Evolutionary conservation across 2,329 filamentous ascomycete genomes (phyloP), one percentile per base, ranked within the genome.

Genomic region (Chaetoscypha palmicola): DNA sequence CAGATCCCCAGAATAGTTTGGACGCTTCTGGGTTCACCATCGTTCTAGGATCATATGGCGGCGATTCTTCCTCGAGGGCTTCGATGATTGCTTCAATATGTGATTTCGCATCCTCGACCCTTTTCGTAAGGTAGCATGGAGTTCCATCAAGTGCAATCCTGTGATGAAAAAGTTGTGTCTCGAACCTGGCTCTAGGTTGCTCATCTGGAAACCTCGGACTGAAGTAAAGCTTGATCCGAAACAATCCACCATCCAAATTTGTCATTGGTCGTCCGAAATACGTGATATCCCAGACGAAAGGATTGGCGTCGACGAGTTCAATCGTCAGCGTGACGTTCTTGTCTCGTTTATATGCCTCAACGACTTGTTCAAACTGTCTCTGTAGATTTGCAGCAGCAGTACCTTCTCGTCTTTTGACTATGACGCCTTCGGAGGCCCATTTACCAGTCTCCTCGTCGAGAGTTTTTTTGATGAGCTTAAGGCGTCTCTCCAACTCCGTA

Each of bases 211-310:
- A 97, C 4, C 79, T 77, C 4, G 87, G 82, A 56, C 88, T 94
- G 57, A 97, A 82, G 57, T 72, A 73, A 43, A 97, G 72, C 56
- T 74, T 83, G 62, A 96, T 83, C 48, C 78, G 79, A 68, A 97
- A 91, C 48, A 97, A 76, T 2, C 91, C 89, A 12, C 90, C 91
- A 56, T 97, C 91, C 2, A 97, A 76, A 54, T 94, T 89, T 4
- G 89, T 94, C 83, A 92, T 94, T 1, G 89, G 87, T 43, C 83
- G 78, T 20, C 92, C 92, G 61, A 96, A 94, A 62, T 95, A 90
- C 1, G 87, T 92, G 47, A 97, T 63, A 16, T 75, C 65, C 92
- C 92, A 97, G 16, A 91, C 73, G 59, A 96, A 96, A 0, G 91
- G 90, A 57, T 96, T 97, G 30, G 73, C 77, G 51, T 92, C 73